These are phyloP conservation scores for Fusarium poae DNA, from an alignment of 2,329 filamentous ascomycete species.

Conservation along the genomic window DNA sequence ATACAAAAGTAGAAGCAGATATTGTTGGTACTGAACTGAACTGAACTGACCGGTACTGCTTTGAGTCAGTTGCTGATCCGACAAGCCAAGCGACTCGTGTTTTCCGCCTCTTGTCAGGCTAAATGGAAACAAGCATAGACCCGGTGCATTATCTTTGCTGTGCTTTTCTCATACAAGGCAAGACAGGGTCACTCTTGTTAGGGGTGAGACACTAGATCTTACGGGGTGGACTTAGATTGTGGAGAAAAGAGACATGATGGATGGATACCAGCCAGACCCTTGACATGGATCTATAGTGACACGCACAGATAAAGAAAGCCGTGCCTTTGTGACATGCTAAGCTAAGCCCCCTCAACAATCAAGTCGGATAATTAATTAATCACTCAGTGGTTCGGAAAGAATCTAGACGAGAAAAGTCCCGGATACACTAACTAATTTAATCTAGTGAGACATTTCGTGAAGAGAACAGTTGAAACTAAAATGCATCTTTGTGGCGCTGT, in stretches of 20 bases:
- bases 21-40: not conserved
- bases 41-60: not conserved
- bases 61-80: not conserved
- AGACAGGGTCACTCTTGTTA: too few relatives aligned
- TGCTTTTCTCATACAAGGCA: not conserved
- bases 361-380: not conserved
- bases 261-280: too few relatives aligned
- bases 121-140: conserved; percentile 3
- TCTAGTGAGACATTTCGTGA: not conserved
- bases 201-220: conserved; percentile 19
- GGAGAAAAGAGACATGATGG: not conserved
- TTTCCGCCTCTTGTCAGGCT: not conserved
- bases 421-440: not conserved
- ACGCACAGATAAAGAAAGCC: conserved; percentile 11
- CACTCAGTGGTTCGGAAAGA: not conserved
- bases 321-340: not conserved
- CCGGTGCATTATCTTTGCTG: not conserved
- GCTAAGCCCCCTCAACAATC: too few relatives aligned
- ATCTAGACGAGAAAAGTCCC: not conserved
- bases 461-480: not conserved
- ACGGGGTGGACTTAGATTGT: conserved; percentile 15
- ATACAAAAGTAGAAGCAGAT: not conserved
- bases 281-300: not conserved
- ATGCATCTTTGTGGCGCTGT: not conserved
- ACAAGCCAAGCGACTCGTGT: not conserved